Evolutionary conservation across 768 basidiomycete species (phyloP).

Genomic region (Pisolithus marmoratus): DNA sequence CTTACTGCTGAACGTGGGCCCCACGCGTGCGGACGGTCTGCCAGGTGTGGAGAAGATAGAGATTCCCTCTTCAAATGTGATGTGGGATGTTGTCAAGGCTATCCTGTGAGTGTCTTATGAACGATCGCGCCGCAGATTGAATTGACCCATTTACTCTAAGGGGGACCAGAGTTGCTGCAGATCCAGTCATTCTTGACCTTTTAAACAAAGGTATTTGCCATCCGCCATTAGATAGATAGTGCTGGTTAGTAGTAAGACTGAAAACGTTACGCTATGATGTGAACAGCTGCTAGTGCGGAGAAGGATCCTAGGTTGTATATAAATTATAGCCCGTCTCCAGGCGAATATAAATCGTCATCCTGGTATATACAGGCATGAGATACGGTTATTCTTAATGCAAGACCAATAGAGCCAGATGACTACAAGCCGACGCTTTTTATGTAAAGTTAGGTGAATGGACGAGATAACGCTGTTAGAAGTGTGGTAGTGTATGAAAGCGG

Average conservation of each 20-base stretch:
- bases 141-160: constrained; percentile 29
- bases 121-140: background rate
- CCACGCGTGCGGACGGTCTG: constrained; percentile 75
- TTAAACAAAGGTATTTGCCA: constrained; percentile 53
- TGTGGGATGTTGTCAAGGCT: constrained; percentile 56
- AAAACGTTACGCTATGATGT: constrained; percentile 5
- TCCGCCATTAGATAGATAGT: constrained; percentile 38
- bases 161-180: constrained; percentile 36
- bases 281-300: constrained; percentile 13
- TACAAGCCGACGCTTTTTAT: constrained; percentile 22
- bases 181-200: constrained; percentile 46
- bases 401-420: constrained; percentile 8
- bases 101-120: constrained; percentile 48
- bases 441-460: constrained; percentile 11
- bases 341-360: constrained; percentile 16
- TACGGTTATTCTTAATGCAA: constrained; percentile 20
- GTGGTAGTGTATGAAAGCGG: constrained; percentile 23
- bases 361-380: constrained; percentile 24
- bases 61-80: constrained; percentile 63
- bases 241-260: constrained; percentile 4
- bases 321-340: constrained; percentile 22
- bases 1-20: constrained; percentile 81
- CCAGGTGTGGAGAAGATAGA: constrained; percentile 75
- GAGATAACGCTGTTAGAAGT: constrained; percentile 14
- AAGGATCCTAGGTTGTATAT: constrained; percentile 20